Percentiles rank a stretch among this genome's conserved stretches.
phyloP scores from a whole-genome alignment of 352 stramenopile species.

The Phytophthora ramorum region DNA sequence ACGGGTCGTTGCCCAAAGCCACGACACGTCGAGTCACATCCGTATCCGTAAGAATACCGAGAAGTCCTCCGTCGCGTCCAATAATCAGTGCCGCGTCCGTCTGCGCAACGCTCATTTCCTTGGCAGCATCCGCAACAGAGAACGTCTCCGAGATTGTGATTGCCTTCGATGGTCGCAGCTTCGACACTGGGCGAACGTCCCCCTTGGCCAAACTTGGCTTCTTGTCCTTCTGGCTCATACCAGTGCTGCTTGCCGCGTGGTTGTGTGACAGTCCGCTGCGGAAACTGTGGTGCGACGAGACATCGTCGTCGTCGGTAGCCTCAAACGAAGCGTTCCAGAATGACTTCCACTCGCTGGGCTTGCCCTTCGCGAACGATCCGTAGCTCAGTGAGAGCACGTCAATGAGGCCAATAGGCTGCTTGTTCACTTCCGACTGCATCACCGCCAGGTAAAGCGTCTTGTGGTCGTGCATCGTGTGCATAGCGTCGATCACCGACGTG shows the following conservation, averaged over 20 bases:
- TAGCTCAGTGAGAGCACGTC: conserved; percentile 91
- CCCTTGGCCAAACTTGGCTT: conserved; percentile 66
- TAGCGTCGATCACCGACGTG: conserved; percentile 85
- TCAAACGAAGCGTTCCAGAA: conserved; percentile 93
- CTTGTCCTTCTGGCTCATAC: conserved; percentile 48
- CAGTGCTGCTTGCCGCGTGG: conserved; percentile 40
- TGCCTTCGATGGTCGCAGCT: conserved; percentile 88
- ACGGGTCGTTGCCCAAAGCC: conserved; percentile 84
- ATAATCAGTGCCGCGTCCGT: conserved; percentile 95
- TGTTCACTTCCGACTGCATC: conserved; percentile 72
- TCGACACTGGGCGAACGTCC: conserved; percentile 92
- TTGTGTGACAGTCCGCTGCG: conserved; percentile 77
- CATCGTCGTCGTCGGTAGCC: conserved; percentile 73
- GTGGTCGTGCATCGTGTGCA: conserved; percentile 90
- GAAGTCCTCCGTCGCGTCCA: conserved; percentile 86
- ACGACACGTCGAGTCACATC: conserved; percentile 89
- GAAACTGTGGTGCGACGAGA: conserved; percentile 85
- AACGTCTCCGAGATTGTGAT: conserved; percentile 89
- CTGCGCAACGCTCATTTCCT: conserved; percentile 91
- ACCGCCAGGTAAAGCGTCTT: conserved; percentile 89
- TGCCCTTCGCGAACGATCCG: conserved; percentile 89
- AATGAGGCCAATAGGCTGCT: conserved; percentile 78
- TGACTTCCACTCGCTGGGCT: conserved; percentile 86
- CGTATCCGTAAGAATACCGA: conserved; percentile 97
- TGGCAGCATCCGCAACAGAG: conserved; percentile 89